Evolutionary conservation across 2,329 filamentous ascomycete species (phyloP), one percentile per base, ranked within the genome.

Genomic region (Exophiala alcalophila): DNA sequence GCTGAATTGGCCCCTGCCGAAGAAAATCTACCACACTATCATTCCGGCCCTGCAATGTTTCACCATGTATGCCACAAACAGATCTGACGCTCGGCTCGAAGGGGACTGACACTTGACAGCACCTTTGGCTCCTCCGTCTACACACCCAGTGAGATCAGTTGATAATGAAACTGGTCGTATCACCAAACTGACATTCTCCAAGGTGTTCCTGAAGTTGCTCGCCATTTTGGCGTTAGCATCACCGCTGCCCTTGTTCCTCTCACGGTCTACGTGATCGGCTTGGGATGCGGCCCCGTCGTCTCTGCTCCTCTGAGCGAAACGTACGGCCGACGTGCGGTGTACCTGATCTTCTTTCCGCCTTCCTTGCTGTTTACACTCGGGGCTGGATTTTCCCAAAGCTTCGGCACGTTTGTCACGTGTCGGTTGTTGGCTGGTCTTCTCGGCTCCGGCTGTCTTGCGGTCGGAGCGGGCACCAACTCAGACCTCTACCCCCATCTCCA

Each of bases 381-480:
- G 2, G 58, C 65, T 7, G 67, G 68, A 0, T 62, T 70, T 18
- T 61, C 64, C 47, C 81, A 85, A 56, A 82, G 82, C 48, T 72
- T 89, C 31, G 80, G 83, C 57, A 81, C 82, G 0, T 68, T 91
- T 14, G 68, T 86, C 16, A 74, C 89, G 44, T 81, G 79, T 57
- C 79, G 86, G 10, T 86, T 91, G 67, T 85, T 89, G 55, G 85
- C 86, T 34, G 83, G 85, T 0, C 60, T 83, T 60, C 84, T 84
- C 50, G 84, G 83, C 19, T 82, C 81, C 37, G 82, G 78, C 47
- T 78, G 81, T 2, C 65, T 87, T 28, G 76, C 85, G 53, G 72
- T 86, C 58, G 82, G 83, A 39, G 82, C 79, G 3, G 83, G 81
- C 45, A 78, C 85, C 39, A 85, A 85, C 63, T 80, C 78, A 15